Base-by-base conservation (phyloP, 768 basidiomycete genomes). In the Suillus spraguei region DNA sequence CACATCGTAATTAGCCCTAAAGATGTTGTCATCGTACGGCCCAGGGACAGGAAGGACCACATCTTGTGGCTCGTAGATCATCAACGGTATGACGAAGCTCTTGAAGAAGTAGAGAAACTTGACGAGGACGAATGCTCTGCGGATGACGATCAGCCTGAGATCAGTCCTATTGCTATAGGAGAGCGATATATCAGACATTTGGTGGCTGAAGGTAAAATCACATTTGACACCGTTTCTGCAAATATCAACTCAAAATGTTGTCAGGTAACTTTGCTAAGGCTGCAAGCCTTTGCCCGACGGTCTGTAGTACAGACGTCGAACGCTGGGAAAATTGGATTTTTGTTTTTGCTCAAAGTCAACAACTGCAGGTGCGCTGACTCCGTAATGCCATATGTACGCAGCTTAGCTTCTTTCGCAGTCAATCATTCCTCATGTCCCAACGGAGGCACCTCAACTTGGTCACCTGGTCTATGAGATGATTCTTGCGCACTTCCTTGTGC, bases 271-370 rank as follows among this genome's bases (percentile, higher is more conserved):
- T 87, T 67, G 77, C 72, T 0, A 92, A 92, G 69, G 97, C 97
- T 1, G 97, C 97, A 0, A 77, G 81, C 10, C 76, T 97, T 32
- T 89, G 88, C 68, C 89, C 94, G 0, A 95, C 92, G 72, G 94
- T 98, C 8, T 91, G 97, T 67, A 89, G 85, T 4, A 86, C 86
- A 50, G 86, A 97, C 68, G 76, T 82, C 13, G 89, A 87, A 69
- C 83, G 85, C n/a, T 99, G 97, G 97, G 96, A 98, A 71, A 87
- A 91, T 68, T 97, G 92, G 92, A 92, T 98, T 70, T 97, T 97
- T 69, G 79, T 85, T 16, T 99, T 97, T 72, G 91, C 91, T 1
- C 87, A 94, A 73, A 85, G 89, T 68, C 82, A 85, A 32, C 88
- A 94, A 63, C 78, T 98, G 17, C 87, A 91, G 75, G 95, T 93